Percentiles rank a stretch among this genome's conserved stretches.
phyloP scores from a whole-genome alignment of 192 early-diverging fungal species.

The Glomus cerebriforme region DNA sequence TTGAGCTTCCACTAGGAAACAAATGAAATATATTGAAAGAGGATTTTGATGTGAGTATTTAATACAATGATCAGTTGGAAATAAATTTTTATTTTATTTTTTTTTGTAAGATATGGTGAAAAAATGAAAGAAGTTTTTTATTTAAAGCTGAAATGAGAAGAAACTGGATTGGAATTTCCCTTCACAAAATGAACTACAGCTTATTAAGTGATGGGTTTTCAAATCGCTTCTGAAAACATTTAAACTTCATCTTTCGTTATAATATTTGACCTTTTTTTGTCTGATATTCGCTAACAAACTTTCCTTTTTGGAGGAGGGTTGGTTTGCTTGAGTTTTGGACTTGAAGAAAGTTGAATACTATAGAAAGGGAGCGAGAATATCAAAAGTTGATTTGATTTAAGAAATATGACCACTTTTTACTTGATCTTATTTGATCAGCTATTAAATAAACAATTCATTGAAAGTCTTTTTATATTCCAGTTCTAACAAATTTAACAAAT shows the following conservation, averaged over 20 bases:
- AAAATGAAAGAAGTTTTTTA: not conserved
- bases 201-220: not conserved
- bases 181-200: not conserved
- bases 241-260: not conserved
- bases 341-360: no score
- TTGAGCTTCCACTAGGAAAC: not conserved
- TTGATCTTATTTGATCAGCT: slow-evolving; percentile 30
- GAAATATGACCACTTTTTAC: slow-evolving; percentile 23
- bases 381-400: no score
- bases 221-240: not conserved
- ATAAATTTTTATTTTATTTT: not conserved
- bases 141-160: slow-evolving; percentile 8
- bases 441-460: not conserved
- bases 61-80: slow-evolving; percentile 3
- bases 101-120: no score
- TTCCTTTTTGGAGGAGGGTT: no score
- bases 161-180: not conserved
- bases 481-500: not conserved
- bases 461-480: not conserved
- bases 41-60: slow-evolving; percentile 4
- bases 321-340: no score
- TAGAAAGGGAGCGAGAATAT: no score
- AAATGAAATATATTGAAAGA: not conserved
- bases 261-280: no score
- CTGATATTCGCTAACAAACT: no score